These are phyloP conservation scores for Fusarium caatingaense DNA, from an alignment of 2,329 filamentous ascomycete species.

Conservation along the genomic window DNA sequence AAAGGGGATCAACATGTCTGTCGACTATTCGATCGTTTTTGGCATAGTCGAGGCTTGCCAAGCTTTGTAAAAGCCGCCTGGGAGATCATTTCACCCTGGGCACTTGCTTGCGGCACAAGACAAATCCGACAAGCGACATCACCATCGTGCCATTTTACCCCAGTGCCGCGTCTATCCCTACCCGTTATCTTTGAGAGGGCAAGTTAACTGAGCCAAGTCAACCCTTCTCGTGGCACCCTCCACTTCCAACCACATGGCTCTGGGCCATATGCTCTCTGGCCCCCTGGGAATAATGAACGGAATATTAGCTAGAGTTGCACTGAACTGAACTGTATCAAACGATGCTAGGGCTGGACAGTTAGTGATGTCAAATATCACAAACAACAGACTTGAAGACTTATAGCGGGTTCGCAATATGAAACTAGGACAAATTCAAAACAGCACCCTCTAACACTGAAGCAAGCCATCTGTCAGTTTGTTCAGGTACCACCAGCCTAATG, in stretches of 20 bases:
- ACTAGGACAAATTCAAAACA: background rate
- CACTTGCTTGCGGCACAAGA: slow-evolving; percentile 1
- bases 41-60: slow-evolving; percentile 11
- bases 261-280: background rate
- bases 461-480: background rate
- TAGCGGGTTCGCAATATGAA: background rate
- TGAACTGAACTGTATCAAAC: background rate
- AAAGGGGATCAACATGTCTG: slow-evolving; percentile 1
- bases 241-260: slow-evolving; percentile 32
- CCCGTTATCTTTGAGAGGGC: background rate
- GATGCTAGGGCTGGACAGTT: background rate
- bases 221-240: slow-evolving; percentile 20
- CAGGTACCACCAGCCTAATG: background rate
- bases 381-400: background rate
- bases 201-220: background rate
- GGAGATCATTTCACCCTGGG: slow-evolving; percentile 4
- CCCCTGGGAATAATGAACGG: slow-evolving; percentile 15
- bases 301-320: slow-evolving; percentile 18
- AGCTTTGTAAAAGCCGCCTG: background rate
- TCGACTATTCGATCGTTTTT: slow-evolving; percentile 31
- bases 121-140: slow-evolving; percentile 24
- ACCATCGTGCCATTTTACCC: slow-evolving; percentile 25
- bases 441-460: background rate
- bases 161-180: slow-evolving; percentile 27
- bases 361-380: background rate